These are phyloP conservation scores for Leptographium galeiforme DNA, from an alignment of 2,329 filamentous ascomycete species.

Conservation along the genomic window DNA sequence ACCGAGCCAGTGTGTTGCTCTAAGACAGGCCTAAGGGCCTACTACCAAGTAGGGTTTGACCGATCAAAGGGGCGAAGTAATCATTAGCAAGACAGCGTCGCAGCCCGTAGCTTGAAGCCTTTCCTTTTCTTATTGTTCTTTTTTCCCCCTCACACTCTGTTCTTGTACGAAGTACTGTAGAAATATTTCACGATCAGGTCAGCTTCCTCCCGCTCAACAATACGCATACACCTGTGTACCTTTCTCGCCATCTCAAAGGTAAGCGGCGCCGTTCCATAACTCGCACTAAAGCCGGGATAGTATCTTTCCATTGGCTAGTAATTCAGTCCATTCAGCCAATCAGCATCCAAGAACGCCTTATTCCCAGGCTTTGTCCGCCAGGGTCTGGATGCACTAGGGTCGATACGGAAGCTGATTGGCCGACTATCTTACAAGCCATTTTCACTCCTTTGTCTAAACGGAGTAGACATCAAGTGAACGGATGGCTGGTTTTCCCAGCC, in stretches of 20 bases:
- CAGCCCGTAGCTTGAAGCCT: no score
- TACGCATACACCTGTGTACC: background rate
- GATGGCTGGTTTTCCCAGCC: background rate
- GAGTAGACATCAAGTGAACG: background rate
- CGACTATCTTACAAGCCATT: background rate
- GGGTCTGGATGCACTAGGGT: slow-evolving; percentile 7
- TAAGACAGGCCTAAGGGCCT: background rate
- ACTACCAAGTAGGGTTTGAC: background rate
- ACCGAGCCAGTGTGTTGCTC: background rate
- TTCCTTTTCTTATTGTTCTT: no score
- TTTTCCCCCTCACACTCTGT: no score
- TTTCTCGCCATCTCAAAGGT: background rate
- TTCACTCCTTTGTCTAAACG: slow-evolving; percentile 1
- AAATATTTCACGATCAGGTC: no score
- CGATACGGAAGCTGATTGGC: slow-evolving; percentile 8
- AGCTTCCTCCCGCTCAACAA: background rate
- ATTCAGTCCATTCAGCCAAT: slow-evolving; percentile 4
- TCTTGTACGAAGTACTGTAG: no score
- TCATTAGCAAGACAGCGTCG: no score
- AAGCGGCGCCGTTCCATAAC: slow-evolving; percentile 2
- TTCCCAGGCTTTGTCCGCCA: background rate
- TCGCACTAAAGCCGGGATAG: slow-evolving; percentile 2
- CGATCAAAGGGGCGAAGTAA: no score
- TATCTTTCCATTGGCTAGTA: slow-evolving; percentile 7
- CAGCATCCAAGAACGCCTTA: background rate